Base-by-base conservation (phyloP, 352 stramenopile genomes). In the Globisporangium emineosum region DNA sequence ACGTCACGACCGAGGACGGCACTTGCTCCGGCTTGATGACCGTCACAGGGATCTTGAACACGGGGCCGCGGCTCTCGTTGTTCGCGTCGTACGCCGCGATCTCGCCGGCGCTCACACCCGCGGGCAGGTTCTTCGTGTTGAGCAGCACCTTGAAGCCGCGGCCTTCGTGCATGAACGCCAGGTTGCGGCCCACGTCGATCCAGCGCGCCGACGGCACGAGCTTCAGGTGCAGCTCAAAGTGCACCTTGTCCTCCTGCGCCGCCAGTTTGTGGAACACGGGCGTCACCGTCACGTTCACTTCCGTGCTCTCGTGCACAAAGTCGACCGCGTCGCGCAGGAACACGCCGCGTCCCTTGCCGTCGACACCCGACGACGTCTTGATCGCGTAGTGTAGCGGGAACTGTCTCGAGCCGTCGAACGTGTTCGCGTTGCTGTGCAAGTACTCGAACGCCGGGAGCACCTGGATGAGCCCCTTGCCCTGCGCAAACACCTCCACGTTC, bases 1-100 rank as follows among this genome's bases (percentile, higher is more conserved):
- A 88, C 15, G 57, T 49, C 21, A 81, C 63, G 1, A 82, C 71
- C 1, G 76, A 75, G 19, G 65, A 49, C 0, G 73, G 27, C 19
- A 45, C 52, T 5, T 17, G 33, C 71, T 98, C 83, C 0, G 89
- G 86, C 68, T 94, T 94, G 51, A 97, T 85, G 19, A 98, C 82
- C 27, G 79, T 94, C 33, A 99, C 90, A 0, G 95, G 95, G 35
- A 98, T 86, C 40, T 71, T 83, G 64, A 98, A 99, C 17, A 98
- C 33, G 5, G 86, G 60, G 0, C 90, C 91, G 29, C 79, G 72
- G 45, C 66, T 65, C 37, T 84, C 70, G 54, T 94, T 78, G 54
- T 79, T 69, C 15, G 78, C 80, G 66, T 93, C 83, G 64, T 87
- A 93, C 8, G 85, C 94, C 29, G 87, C 62, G 37, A 99, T 89